Conservation (phyloP, 2,329 filamentous ascomycete species). For the Trichoderma simmonsii region DNA sequence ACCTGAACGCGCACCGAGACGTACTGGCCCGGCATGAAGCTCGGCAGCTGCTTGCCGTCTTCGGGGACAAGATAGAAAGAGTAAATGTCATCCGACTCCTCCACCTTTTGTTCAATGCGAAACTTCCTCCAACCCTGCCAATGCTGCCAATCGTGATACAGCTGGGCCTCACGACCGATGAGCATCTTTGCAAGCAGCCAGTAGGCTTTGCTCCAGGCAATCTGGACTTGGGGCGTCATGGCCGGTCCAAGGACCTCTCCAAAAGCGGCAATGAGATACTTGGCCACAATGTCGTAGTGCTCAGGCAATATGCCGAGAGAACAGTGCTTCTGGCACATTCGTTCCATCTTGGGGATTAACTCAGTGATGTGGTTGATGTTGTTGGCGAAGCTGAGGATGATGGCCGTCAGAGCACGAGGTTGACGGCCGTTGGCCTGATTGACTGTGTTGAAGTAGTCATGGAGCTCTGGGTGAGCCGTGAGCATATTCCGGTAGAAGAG, state of each 20-base stretch:
- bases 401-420: constrained; percentile 34
- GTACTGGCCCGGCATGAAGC: constrained; percentile 69
- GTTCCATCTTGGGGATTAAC: constrained; percentile 51
- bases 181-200: constrained; percentile 71
- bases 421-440: constrained; percentile 37
- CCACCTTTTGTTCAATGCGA: constrained; percentile 60
- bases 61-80: constrained; percentile 67
- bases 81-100: constrained; percentile 65
- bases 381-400: constrained; percentile 66
- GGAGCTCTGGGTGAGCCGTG: constrained; percentile 60
- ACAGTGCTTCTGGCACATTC: constrained; percentile 69
- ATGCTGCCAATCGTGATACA: constrained; percentile 58
- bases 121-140: constrained; percentile 70
- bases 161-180: constrained; percentile 60
- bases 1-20: constrained; percentile 61
- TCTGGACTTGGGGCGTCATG: constrained; percentile 61
- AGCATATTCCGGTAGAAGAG: constrained; percentile 71
- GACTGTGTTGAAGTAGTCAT: constrained; percentile 63
- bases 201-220: constrained; percentile 70
- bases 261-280: constrained; percentile 66
- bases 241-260: constrained; percentile 60
- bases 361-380: constrained; percentile 64
- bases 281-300: constrained; percentile 68
- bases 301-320: constrained; percentile 65
- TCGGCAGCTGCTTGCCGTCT: constrained; percentile 58